Evolutionary conservation across 805 yeast genomes (phyloP).

Genomic region (Metschnikowia continentalis): DNA sequence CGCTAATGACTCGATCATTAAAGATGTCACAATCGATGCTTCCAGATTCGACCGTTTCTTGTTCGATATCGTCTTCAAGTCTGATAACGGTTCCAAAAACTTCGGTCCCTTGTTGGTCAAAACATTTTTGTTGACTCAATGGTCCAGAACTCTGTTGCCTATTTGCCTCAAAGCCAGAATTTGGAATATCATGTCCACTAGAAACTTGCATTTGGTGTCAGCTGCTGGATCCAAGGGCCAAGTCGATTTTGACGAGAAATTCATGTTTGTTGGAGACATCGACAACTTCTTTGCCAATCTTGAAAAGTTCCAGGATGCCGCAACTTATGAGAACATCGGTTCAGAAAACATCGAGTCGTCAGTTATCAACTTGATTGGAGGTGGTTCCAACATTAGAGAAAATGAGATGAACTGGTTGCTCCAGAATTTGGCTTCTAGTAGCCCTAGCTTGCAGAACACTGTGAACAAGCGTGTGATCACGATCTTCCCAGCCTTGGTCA

Average conservation of each 20-base stretch:
- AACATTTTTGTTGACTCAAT: conserved; percentile 70
- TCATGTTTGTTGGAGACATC: conserved; percentile 30
- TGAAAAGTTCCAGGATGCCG: conserved; percentile 35
- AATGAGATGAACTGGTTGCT: conserved; percentile 61
- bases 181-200: conserved; percentile 28
- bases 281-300: conserved; percentile 36
- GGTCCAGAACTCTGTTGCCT: conserved; percentile 34
- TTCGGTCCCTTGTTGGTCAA: conserved; percentile 50
- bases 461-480: conserved; percentile 50
- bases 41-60: conserved; percentile 22
- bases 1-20: conserved; percentile 12
- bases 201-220: conserved; percentile 10
- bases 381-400: conserved; percentile 11
- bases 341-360: conserved; percentile 52
- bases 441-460: conserved; percentile 30
- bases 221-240: background rate
- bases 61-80: conserved; percentile 38
- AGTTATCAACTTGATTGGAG: conserved; percentile 56
- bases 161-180: conserved; percentile 47
- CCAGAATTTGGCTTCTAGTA: conserved; percentile 35
- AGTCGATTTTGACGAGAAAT: conserved; percentile 31
- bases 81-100: conserved; percentile 44
- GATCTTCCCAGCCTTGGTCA: conserved; percentile 52
- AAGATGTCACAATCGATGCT: conserved; percentile 29
- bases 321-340: conserved; percentile 42